These are phyloP conservation scores for Isabelozyma rhagii DNA, from an alignment of 805 yeast species.

Conservation along the genomic window DNA sequence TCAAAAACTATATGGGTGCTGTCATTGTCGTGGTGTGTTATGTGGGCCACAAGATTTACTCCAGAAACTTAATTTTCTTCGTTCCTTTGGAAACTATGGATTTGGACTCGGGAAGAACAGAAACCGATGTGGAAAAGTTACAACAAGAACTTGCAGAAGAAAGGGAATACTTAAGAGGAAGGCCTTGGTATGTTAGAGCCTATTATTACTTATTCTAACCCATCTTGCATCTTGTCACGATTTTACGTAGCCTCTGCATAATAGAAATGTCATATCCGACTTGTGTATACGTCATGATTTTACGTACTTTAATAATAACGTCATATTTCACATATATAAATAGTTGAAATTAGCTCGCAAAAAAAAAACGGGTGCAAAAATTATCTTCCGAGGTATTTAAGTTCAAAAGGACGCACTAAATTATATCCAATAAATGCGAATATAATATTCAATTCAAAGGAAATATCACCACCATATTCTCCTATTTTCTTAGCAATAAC, in stretches of 20 bases:
- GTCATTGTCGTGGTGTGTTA: conserved; percentile 45
- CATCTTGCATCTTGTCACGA: background rate
- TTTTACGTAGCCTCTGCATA: background rate
- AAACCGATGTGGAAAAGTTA: conserved; percentile 50
- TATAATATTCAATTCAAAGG: conserved; percentile 26
- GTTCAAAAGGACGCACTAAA: conserved; percentile 26
- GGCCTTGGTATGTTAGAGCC: conserved; percentile 21
- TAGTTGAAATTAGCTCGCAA: too few relatives aligned
- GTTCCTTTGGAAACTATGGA: conserved; percentile 52
- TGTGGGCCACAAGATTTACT: conserved; percentile 49
- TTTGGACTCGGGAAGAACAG: conserved; percentile 59
- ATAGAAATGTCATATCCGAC: too few relatives aligned
- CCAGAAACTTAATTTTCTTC: conserved; percentile 30
- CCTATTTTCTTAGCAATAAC: conserved; percentile 24
- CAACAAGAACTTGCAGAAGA: conserved; percentile 50
- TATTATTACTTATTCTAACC: conserved; percentile 15
- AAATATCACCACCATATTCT: conserved; percentile 24
- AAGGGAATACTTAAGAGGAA: conserved; percentile 9
- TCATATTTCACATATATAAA: background rate
- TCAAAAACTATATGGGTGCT: conserved; percentile 54
- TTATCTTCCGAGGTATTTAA: conserved; percentile 25
- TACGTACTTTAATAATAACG: background rate
- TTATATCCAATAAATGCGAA: conserved; percentile 27
- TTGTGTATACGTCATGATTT: too few relatives aligned
- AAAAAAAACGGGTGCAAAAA: background rate